These are phyloP conservation scores for Candida sonorensis DNA, from an alignment of 805 yeast species.

Conservation along the genomic window DNA sequence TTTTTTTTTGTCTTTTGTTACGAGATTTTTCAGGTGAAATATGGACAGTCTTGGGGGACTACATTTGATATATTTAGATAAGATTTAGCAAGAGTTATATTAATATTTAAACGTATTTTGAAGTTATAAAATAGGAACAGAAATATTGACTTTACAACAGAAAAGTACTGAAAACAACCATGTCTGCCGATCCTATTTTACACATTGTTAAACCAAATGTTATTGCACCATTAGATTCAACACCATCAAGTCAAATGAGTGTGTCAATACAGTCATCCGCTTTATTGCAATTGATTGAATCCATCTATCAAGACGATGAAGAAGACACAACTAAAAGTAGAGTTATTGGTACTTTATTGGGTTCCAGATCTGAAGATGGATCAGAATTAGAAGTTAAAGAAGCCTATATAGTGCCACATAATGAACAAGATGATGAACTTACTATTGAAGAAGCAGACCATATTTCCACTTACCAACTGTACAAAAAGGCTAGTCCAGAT, in stretches of 20 bases:
- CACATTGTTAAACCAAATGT: slow-evolving; percentile 42
- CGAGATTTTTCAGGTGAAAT: no score
- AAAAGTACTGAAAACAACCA: not conserved
- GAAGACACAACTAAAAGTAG: slow-evolving; percentile 40
- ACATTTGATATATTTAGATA: no score
- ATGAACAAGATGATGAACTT: slow-evolving; percentile 68
- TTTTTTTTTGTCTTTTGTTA: no score
- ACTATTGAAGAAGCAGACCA: slow-evolving; percentile 73
- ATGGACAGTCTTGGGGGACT: no score
- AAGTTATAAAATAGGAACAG: no score
- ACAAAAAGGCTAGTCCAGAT: slow-evolving; percentile 74
- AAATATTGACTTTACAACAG: no score
- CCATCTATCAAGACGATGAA: slow-evolving; percentile 48
- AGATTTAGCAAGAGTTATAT: no score
- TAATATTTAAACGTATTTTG: no score
- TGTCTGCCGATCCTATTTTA: slow-evolving; percentile 23
- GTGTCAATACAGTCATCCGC: slow-evolving; percentile 65
- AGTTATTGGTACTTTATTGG: slow-evolving; percentile 77
- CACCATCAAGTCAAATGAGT: slow-evolving; percentile 37
- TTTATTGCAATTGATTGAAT: slow-evolving; percentile 68
- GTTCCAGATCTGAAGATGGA: slow-evolving; percentile 80
- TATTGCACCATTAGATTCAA: slow-evolving; percentile 25
- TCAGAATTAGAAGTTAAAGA: slow-evolving; percentile 63
- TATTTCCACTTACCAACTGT: slow-evolving; percentile 59
- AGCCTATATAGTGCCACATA: slow-evolving; percentile 77